A percentile compares a stretch with the other conserved stretches of the same genome.
phyloP scores from a whole-genome alignment of 257 asterid genomes.

The Nicotiana tabacum region DNA sequence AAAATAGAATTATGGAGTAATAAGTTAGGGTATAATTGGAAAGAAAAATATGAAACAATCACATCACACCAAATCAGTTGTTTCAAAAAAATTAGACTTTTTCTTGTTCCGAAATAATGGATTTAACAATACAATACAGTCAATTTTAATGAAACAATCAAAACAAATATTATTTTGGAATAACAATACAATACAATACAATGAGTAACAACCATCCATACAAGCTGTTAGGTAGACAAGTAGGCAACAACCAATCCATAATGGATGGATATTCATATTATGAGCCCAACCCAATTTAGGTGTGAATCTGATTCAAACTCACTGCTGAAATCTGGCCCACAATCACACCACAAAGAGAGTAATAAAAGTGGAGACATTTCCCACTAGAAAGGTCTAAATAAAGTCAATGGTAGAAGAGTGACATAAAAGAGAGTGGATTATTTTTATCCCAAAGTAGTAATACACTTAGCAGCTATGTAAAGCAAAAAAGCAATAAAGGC shows the following conservation, averaged over 20 bases:
- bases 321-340: background rate
- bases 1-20: too few relatives aligned
- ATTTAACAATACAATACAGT: too few relatives aligned
- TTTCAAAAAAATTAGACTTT: too few relatives aligned
- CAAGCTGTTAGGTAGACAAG: background rate
- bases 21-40: too few relatives aligned
- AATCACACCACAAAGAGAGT: background rate
- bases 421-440: background rate
- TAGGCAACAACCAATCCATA: background rate
- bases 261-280: background rate
- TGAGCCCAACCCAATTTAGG: conserved; percentile 4
- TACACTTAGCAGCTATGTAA: background rate
- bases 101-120: too few relatives aligned
- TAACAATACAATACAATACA: too few relatives aligned
- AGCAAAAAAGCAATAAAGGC: background rate
- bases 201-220: too few relatives aligned
- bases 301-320: background rate
- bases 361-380: background rate
- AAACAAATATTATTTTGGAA: too few relatives aligned
- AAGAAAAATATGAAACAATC: too few relatives aligned
- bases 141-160: too few relatives aligned
- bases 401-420: background rate
- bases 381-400: background rate
- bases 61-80: too few relatives aligned
- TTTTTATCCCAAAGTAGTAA: background rate